Conservation (phyloP, 805 yeast species). For the Monosporozyma siamensis region DNA sequence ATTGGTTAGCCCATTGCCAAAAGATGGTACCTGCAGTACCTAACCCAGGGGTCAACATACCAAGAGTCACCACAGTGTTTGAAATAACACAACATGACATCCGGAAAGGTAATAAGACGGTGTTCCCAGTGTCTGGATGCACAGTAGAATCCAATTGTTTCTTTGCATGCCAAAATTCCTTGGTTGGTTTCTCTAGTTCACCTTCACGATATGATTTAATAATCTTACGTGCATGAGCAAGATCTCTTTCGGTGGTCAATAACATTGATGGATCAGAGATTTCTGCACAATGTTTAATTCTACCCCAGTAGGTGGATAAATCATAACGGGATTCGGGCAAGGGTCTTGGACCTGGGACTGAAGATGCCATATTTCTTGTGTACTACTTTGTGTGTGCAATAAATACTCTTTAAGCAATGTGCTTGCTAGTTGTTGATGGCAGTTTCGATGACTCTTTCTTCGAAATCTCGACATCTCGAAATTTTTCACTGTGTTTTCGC, state of each 20-base stretch:
- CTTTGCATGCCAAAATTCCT: constrained; percentile 84
- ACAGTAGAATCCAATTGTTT: constrained; percentile 80
- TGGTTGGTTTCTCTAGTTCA: constrained; percentile 51
- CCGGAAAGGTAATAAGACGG: constrained; percentile 86
- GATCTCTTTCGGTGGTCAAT: constrained; percentile 55
- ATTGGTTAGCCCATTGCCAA: constrained; percentile 98
- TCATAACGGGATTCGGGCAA: constrained; percentile 78
- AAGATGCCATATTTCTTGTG: constrained; percentile 60
- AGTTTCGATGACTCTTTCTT: too few relatives aligned
- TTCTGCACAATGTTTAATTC: constrained; percentile 90
- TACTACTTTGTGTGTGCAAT: too few relatives aligned
- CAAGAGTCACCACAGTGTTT: constrained; percentile 89
- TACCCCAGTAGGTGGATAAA: constrained; percentile 77
- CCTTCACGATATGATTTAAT: constrained; percentile 72
- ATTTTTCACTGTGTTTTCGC: too few relatives aligned
- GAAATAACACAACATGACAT: constrained; percentile 95
- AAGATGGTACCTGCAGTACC: constrained; percentile 86
- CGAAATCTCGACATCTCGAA: too few relatives aligned
- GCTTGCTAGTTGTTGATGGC: too few relatives aligned
- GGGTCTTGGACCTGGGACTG: constrained; percentile 71
- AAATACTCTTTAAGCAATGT: too few relatives aligned
- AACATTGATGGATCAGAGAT: constrained; percentile 89
- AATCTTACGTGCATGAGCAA: constrained; percentile 52
- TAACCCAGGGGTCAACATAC: constrained; percentile 93
- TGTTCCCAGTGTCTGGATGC: constrained; percentile 95